Conservation (phyloP, 768 basidiomycete genomes). For the Gelatoporia subvermispora region DNA sequence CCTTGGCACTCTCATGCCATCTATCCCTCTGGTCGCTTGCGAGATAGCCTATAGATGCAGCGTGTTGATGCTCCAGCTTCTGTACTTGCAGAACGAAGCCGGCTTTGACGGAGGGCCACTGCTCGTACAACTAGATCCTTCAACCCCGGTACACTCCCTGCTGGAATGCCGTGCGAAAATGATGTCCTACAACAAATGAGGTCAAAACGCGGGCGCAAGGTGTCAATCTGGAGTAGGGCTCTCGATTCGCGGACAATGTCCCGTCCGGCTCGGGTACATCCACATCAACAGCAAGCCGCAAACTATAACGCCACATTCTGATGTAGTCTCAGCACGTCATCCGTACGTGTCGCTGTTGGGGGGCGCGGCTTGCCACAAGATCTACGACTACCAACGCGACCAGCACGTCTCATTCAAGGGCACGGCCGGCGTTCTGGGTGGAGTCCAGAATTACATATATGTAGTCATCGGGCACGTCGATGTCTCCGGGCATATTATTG, state of each 20-base stretch:
- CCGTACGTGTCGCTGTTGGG: conserved; percentile 7
- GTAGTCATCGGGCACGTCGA: background rate
- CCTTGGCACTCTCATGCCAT: conserved; percentile 5
- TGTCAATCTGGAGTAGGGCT: no score
- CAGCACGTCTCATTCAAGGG: background rate
- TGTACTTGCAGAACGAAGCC: no score
- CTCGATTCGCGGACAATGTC: no score
- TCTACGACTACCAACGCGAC: conserved; percentile 1
- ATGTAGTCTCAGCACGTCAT: conserved; percentile 13
- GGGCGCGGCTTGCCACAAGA: conserved; percentile 7
- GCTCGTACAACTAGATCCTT: no score
- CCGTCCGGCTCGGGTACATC: no score
- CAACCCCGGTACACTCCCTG: no score
- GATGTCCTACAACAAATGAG: no score
- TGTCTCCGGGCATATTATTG: background rate
- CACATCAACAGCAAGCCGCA: background rate
- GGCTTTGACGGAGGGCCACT: no score
- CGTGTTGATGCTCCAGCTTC: no score
- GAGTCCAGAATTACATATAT: background rate
- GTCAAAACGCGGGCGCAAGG: no score
- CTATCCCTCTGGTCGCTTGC: background rate
- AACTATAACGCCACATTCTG: conserved; percentile 21
- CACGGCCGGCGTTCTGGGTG: background rate
- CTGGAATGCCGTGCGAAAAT: no score
- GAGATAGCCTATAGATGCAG: conserved; percentile 13